Evolutionary conservation across 306 rosid genomes (phyloP).

Genomic region (Quercus ilex): DNA sequence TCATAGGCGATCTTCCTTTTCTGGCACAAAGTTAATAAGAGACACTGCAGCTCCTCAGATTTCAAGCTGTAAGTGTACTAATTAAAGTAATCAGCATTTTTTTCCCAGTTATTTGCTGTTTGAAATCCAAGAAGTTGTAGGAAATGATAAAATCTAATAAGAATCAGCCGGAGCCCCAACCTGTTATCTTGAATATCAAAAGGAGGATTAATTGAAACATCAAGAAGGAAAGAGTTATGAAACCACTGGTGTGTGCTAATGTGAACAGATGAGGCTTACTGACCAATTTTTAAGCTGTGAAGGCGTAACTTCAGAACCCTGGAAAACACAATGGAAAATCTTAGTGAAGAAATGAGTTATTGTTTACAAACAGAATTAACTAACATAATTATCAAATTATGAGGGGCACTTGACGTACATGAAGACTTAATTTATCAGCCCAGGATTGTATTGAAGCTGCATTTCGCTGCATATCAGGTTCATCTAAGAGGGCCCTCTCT

Average conservation of each 20-base stretch:
- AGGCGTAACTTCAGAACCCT: constrained; percentile 90
- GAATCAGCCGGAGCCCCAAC: background rate
- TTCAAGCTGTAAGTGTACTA: background rate
- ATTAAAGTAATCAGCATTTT: background rate
- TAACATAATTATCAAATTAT: background rate
- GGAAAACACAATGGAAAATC: constrained; percentile 39
- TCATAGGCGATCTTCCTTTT: background rate
- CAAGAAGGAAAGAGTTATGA: constrained; percentile 3
- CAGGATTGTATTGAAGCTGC: constrained; percentile 64
- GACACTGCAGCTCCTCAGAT: background rate
- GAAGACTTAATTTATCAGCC: constrained; percentile 74
- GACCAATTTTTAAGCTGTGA: constrained; percentile 94
- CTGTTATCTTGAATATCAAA: background rate
- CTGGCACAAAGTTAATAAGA: background rate
- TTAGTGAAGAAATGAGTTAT: constrained; percentile 19
- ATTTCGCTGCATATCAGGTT: constrained; percentile 95
- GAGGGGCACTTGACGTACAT: constrained; percentile 53
- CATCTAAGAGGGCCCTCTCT: constrained; percentile 74
- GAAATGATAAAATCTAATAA: background rate
- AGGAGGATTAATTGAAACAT: background rate
- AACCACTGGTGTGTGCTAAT: background rate
- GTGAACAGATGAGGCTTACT: constrained; percentile 17
- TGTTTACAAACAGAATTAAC: constrained; percentile 6
- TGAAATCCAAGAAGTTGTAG: background rate
- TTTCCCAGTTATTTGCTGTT: too few species aligned